These are phyloP conservation scores for Fusarium napiforme DNA, from an alignment of 2,329 filamentous ascomycete species.

Conservation along the genomic window DNA sequence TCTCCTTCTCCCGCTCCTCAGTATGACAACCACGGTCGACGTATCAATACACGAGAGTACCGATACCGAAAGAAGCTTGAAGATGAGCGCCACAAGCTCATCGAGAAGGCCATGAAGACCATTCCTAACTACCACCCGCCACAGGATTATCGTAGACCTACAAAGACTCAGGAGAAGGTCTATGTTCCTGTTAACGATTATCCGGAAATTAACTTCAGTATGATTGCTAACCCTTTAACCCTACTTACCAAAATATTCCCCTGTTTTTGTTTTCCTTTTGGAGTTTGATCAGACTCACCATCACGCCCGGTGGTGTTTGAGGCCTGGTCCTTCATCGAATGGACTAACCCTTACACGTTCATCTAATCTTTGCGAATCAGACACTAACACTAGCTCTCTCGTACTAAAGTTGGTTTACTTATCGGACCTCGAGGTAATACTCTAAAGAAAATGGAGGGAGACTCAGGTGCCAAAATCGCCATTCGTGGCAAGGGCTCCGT, in stretches of 20 bases:
- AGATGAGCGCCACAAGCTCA: slow-evolving; percentile 97
- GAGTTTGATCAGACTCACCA: slow-evolving; percentile 58
- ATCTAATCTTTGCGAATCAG: slow-evolving; percentile 53
- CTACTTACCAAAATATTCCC: slow-evolving; percentile 66
- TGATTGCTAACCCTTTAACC: slow-evolving; percentile 99
- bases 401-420: slow-evolving; percentile 97
- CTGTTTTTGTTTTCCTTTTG: slow-evolving; percentile 54
- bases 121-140: slow-evolving; percentile 99
- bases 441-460: slow-evolving; percentile 98
- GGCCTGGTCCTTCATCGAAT: slow-evolving; percentile 50
- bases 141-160: slow-evolving; percentile 97
- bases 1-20: slow-evolving; percentile 95
- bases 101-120: slow-evolving; percentile 99
- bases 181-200: slow-evolving; percentile 99
- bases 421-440: slow-evolving; percentile 99
- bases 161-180: slow-evolving; percentile 99
- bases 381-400: slow-evolving; percentile 93
- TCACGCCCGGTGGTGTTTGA: slow-evolving; percentile 48
- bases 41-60: slow-evolving; percentile 99
- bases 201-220: slow-evolving; percentile 99
- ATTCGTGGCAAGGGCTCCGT: slow-evolving; percentile 99
- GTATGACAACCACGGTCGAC: slow-evolving; percentile 98
- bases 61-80: slow-evolving; percentile 98
- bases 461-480: slow-evolving; percentile 97
- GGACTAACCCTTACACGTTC: slow-evolving; percentile 44